Evolutionary conservation across 1,284 basidiomycete genomes (phyloP), one percentile per base, ranked within the genome.

Genomic region (Trametes polyzona): DNA sequence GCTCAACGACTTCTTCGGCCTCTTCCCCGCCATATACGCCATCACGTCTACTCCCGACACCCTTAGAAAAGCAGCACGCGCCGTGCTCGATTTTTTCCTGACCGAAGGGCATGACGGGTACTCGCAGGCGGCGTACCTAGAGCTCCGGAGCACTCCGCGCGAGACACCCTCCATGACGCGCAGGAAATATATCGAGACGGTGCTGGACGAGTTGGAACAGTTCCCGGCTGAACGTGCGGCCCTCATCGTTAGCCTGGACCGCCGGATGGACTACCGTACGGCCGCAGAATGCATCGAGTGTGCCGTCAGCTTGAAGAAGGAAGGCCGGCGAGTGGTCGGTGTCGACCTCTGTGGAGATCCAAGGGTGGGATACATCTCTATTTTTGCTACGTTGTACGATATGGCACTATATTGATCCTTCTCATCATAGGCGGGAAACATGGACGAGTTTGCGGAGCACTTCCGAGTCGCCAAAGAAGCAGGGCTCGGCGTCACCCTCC

Each of bases 281-380:
- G 71, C 84, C 32, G 59, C 68, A 17, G 87, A 91, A 60, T 83
- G 83, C 57, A 71, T 92, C 0, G 73, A 75, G 10, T 72, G 87
- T 17, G 88, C 88, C 0, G 75, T 82, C 6, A 68, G 71, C 51
- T 67, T 94, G 51, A 85, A 78, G 57, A 61, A 69, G 1, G 79
- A 79, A 33, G 88, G 88, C 0, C 69, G 83, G 42, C 76, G 86
- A 3, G 76, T 94, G 2, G 88, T 93, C 8, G 92, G 90, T 5
- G 71, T 95, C 2, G 92, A 95, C 72, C 72, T 95, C 0, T 93
- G 91, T 63, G 92, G 92, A 0, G 83, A 92, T 71, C 90, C 91
- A 0, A 67, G 69, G 55, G 79, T 81, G 48, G 36, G 73, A 67
- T 2, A 8, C 23, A n/a, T 17, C 17, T n/a, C 3, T 29, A 4